A percentile compares a stretch with the other conserved stretches of the same genome.
Conservation (phyloP, 768 basidiomycete species). For the Cubamyces lactineus region DNA sequence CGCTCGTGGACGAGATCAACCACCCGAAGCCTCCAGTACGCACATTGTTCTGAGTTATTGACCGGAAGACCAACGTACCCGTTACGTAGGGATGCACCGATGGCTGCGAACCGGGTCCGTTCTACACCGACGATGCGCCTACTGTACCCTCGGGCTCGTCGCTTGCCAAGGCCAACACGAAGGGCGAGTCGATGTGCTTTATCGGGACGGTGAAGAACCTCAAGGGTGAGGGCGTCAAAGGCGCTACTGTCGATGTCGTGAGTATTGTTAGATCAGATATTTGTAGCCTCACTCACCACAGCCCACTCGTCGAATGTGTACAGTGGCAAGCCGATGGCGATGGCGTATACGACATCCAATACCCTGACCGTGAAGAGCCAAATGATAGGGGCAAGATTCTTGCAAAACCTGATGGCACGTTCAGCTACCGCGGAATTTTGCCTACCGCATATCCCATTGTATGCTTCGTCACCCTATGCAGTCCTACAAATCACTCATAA, state of each 20-base stretch:
- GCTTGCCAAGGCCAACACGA: constrained; percentile 29
- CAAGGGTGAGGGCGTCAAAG: constrained; percentile 37
- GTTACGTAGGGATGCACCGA: constrained; percentile 34
- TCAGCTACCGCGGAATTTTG: constrained; percentile 38
- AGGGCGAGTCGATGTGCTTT: constrained; percentile 42
- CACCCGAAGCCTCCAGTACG: constrained; percentile 38
- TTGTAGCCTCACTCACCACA: background rate
- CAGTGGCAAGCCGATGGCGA: constrained; percentile 48
- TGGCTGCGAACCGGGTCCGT: constrained; percentile 41
- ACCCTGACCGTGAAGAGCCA: constrained; percentile 33
- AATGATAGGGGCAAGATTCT: constrained; percentile 39
- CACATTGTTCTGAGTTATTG: background rate
- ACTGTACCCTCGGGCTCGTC: constrained; percentile 35
- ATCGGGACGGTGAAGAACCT: constrained; percentile 40
- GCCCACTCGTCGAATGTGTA: no score
- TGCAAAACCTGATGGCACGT: constrained; percentile 35
- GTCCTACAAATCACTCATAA: background rate
- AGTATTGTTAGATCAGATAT: constrained; percentile 2
- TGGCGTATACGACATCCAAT: constrained; percentile 41
- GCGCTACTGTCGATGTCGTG: constrained; percentile 40
- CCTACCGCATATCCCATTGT: constrained; percentile 41
- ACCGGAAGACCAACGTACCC: background rate
- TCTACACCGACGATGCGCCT: constrained; percentile 38
- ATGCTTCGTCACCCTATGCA: background rate
- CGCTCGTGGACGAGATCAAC: constrained; percentile 41